Base-by-base conservation (phyloP, 2,329 filamentous ascomycete species). In the Microcyclosporella mali region DNA sequence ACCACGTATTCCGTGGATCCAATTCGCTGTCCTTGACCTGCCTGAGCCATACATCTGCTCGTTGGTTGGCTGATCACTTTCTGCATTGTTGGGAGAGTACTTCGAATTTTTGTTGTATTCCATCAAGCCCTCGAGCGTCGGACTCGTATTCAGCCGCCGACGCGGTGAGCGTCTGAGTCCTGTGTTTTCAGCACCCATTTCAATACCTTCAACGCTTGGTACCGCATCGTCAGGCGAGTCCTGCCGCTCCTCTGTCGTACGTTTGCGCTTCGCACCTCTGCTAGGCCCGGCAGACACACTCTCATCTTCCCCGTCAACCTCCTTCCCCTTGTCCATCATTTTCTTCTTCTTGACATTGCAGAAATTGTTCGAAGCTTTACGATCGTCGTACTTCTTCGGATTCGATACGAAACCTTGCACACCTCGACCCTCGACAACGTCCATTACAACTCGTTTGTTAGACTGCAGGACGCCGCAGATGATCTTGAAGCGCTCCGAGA, bases 351-450 rank as follows among this genome's bases (percentile, higher is more conserved):
- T 45, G 30, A 46, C 40, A 42, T 54, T 54, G 28, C 49, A 51
- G n/a, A 38, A 34, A 40, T 53, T 51, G 36, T 53, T 53, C 2
- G 28, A 35, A 11, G 43, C 42, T 25, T 53, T 53, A 34, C 51
- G 4, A 17, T 47, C 46, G 11, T 50, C 37, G 14, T 48, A 53
- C 9, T 40, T 38, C 37, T 41, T 37, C 11, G 51, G 51, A 39
- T 52, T 48, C 8, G 36, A 40, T 30, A 52, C 51, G 12, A 54
- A 46, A 18, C 46, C 45, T 35, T 47, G 42, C 27, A 54, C 51
- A 3, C 51, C 51, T n/a, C 51, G 37, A 2, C 51, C 51, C 28
- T 54, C 51, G 2, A 54, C 29, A 7, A 54, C 51, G 45, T 54
- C 51, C 49, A 52, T 54, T 9, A 50, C 51, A 8, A 52, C 41